Evolutionary conservation across 2,329 filamentous ascomycete species (phyloP), one percentile per base, ranked within the genome.

Genomic region (Biscogniauxia mediterranea): DNA sequence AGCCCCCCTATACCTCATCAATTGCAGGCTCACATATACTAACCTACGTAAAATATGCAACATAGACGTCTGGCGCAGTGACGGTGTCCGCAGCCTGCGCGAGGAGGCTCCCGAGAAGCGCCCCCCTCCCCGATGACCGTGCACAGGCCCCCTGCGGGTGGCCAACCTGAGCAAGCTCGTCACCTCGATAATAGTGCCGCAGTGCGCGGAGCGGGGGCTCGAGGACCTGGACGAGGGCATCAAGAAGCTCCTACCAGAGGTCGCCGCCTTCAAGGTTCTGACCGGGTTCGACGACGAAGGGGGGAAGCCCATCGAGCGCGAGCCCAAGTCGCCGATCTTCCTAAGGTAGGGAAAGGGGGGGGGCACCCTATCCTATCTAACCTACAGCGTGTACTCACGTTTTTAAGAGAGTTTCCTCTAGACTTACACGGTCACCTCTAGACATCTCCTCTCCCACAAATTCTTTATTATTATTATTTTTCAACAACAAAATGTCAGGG

Each of bases 151-250:
- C 15, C 63, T 64, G 64, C 60, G 62, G 28, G 3, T 64, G 11
- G 62, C 60, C 19, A 64, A 58, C 15, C 59, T 58, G 57, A 58
- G 58, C 19, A 66, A 64, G 56, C 38, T 66, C 20, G n/a, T 64
- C 4, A 61, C 64, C 4, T 64, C 59, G 15, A 61, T 66, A 32
- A 66, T 66, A 62, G 64, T 62, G 42, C 58, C 62, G 2, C 62
- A 64, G 25, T 62, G 60, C 26, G 60, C 64, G 1, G 64, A 66
- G 25, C 11, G 25, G 52, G 64, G 64, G 5, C 62, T 64, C 8
- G 60, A 25, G 7, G 50, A 54, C 42, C 25, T 60, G 13, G 60
- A 66, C 2, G 60, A 64, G n/a, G 21, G 13, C 5, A 54, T 64
- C 13, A 60, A 63, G 32, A 63, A 20, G 26, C 46, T 66, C 2